These are phyloP conservation scores for Apophysomyces elegans DNA, from an alignment of 371 early-diverging fungal genomes.

Conservation along the genomic window DNA sequence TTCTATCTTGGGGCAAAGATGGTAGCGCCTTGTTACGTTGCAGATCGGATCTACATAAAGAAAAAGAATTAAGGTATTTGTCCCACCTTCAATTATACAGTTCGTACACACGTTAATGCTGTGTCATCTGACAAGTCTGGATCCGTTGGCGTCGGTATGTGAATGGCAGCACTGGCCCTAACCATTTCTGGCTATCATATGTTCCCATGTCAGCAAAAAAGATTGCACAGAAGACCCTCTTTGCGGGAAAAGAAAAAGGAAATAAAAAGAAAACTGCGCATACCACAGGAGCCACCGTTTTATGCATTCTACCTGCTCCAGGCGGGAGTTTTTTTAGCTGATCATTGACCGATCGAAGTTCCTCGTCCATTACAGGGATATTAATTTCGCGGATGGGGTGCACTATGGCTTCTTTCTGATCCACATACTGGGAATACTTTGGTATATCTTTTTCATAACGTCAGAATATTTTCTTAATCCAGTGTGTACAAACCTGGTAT, in stretches of 20 bases:
- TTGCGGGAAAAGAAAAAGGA: background rate
- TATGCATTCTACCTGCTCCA: slow-evolving; percentile 7
- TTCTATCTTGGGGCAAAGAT: background rate
- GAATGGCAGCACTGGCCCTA: background rate
- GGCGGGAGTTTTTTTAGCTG: slow-evolving; percentile 26
- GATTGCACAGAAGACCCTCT: background rate
- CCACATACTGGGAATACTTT: background rate
- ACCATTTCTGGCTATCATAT: background rate
- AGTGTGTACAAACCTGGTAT: slow-evolving; percentile 21
- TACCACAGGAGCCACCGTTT: background rate
- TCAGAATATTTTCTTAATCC: background rate
- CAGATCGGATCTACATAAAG: slow-evolving; percentile 5
- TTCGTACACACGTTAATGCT: slow-evolving; percentile 11
- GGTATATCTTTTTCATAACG: background rate
- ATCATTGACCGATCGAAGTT: slow-evolving; percentile 30
- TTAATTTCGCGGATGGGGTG: slow-evolving; percentile 25
- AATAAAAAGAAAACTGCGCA: background rate
- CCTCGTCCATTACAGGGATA: slow-evolving; percentile 32
- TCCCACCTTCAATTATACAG: background rate
- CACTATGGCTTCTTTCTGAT: background rate
- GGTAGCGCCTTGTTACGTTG: slow-evolving; percentile 10
- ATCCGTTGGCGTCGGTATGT: slow-evolving; percentile 5
- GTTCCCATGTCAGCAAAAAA: background rate
- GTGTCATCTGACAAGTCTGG: slow-evolving; percentile 10
- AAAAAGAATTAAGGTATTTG: slow-evolving; percentile 5